Base-by-base conservation (phyloP, 1,139 yeast genomes). In the Geotrichum klebahnii region DNA sequence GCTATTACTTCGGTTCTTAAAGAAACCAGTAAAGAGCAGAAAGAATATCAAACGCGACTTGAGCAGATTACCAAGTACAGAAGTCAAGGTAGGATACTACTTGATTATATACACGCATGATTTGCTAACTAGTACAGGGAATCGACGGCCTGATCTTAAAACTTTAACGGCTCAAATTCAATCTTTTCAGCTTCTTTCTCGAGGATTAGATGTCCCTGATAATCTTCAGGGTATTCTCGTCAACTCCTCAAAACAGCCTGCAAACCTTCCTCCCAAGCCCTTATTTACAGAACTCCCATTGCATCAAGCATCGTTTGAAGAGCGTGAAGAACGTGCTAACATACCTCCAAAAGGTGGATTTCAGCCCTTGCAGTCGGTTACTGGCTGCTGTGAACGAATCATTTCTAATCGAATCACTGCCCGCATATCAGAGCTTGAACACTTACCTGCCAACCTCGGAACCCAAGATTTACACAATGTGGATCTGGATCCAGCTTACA, bases 391-490 rank as follows among this genome's bases (percentile, higher is more conserved):
- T 14, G 75, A 72, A 55, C 59, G 59, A 16, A 64, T 67, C 34
- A 62, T 70, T 46, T 61, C 70, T 6, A 66, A 67, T 56, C 66
- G 57, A 69, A 76, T 92, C 28, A 75, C 82, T n/a, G 78, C 78
- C 52, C 78, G 97, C 59, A 73, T 90, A 22, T 69, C 75, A 24
- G 94, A 88, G 61, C 74, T 92, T 55, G 96, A 89, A 65, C 76
- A 73, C 48, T 64, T 87, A 32, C 95, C 96, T 1, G 80, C 86
- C 5, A 87, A 84, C 60, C 62, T 88, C 44, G 94, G 94, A 23
- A 77, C 90, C 1, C 77, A 80, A 57, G 72, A 80, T 44, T 60
- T 63, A 20, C 68, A 67, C 24, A 73, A 71, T 29, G 56, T 71
- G 12, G 66, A 65, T 12, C 62, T 69, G 48, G 58, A 59, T 34